These are phyloP conservation scores for Tetracladium marchalianum DNA, from an alignment of 495 filamentous ascomycete genomes.

Conservation along the genomic window DNA sequence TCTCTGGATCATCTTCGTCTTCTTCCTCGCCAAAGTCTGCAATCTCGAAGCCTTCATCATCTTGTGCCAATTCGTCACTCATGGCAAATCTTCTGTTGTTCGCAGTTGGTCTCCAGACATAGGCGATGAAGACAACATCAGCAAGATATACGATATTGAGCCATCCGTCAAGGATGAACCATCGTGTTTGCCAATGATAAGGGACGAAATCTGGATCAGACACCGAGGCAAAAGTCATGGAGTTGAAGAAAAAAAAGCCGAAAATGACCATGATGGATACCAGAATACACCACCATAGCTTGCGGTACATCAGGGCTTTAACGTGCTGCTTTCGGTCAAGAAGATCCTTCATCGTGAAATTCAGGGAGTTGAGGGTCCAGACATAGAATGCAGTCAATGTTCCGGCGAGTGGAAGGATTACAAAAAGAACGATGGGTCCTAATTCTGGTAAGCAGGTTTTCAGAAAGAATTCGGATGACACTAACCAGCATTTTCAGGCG, in stretches of 20 bases:
- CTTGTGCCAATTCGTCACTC: conserved; percentile 97
- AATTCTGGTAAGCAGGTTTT: conserved; percentile 11
- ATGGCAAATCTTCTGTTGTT: conserved; percentile 98
- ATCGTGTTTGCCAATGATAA: conserved; percentile 89
- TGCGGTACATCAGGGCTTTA: conserved; percentile 92
- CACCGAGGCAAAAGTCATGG: conserved; percentile 79
- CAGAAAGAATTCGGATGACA: not conserved
- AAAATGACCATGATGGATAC: conserved; percentile 90
- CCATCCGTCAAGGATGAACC: conserved; percentile 98
- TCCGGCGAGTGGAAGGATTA: conserved; percentile 84
- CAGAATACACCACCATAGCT: conserved; percentile 97
- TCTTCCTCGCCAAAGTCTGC: conserved; percentile 75
- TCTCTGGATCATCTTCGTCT: conserved; percentile 66
- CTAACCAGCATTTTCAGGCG: conserved; percentile 59
- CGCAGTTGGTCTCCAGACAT: conserved; percentile 90
- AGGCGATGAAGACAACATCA: conserved; percentile 87
- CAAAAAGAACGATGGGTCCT: conserved; percentile 87
- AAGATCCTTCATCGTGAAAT: conserved; percentile 90
- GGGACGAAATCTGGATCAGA: conserved; percentile 82
- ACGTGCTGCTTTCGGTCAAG: conserved; percentile 85
- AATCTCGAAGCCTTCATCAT: conserved; percentile 93
- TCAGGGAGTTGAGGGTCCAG: conserved; percentile 95
- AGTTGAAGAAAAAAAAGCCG: conserved; percentile 92
- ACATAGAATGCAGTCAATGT: conserved; percentile 97
- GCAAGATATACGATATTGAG: conserved; percentile 91